Evolutionary conservation across 2,329 filamentous ascomycete genomes (phyloP).

Genomic region (Fusarium circinatum): DNA sequence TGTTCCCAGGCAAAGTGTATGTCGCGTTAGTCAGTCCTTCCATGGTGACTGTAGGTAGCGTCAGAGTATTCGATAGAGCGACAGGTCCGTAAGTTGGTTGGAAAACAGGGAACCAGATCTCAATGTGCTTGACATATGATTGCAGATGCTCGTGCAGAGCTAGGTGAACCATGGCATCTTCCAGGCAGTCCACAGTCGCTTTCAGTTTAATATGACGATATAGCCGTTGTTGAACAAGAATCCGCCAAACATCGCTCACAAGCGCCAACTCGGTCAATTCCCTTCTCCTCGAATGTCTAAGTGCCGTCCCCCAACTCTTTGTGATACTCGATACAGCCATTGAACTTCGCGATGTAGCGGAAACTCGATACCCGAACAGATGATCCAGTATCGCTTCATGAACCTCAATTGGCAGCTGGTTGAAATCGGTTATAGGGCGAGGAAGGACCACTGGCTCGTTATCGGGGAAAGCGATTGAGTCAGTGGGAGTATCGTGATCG

Average conservation of each 20-base stretch:
- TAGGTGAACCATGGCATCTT: conserved; percentile 71
- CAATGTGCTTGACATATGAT: conserved; percentile 75
- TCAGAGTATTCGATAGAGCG: conserved; percentile 55
- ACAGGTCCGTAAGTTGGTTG: conserved; percentile 63
- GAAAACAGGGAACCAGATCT: conserved; percentile 83
- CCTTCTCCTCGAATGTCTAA: conserved; percentile 74
- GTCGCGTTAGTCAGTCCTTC: conserved; percentile 67
- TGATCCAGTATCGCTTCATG: conserved; percentile 78
- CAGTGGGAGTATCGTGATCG: conserved; percentile 27
- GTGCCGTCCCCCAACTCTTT: conserved; percentile 70
- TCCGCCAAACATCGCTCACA: conserved; percentile 71
- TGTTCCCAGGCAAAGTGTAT: conserved; percentile 70
- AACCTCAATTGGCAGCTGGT: conserved; percentile 73
- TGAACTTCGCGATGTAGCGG: conserved; percentile 66
- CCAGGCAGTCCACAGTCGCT: conserved; percentile 71
- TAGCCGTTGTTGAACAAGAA: conserved; percentile 75
- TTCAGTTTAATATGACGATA: conserved; percentile 82
- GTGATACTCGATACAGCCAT: conserved; percentile 63
- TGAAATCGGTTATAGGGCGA: conserved; percentile 51
- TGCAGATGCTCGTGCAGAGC: conserved; percentile 66
- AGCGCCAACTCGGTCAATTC: conserved; percentile 74
- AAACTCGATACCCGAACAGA: conserved; percentile 74
- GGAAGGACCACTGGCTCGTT: conserved; percentile 30
- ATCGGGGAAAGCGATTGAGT: conserved; percentile 26
- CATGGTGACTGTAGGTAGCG: conserved; percentile 63